Conservation (phyloP, 2,329 filamentous ascomycete genomes). For the Niveomyces coronatus region DNA sequence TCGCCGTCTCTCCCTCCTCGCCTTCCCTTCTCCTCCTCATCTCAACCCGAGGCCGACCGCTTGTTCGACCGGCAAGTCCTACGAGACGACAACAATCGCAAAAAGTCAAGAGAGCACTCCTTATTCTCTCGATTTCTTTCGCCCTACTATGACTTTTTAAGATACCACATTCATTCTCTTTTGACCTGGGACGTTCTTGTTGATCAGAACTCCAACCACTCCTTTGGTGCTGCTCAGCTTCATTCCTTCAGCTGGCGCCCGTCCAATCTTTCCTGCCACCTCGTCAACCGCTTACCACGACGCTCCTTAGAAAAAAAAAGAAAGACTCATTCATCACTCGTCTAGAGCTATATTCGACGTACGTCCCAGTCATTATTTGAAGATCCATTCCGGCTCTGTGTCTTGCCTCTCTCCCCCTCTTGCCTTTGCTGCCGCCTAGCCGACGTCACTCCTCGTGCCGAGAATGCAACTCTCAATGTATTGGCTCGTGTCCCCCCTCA, state of each 20-base stretch:
- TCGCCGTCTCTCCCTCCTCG: background rate
- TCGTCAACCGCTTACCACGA: constrained; percentile 7
- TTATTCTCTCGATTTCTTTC: constrained; percentile 13
- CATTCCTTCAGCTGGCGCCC: constrained; percentile 26
- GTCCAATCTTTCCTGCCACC: constrained; percentile 26
- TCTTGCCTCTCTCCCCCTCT: background rate
- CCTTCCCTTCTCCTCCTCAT: constrained; percentile 4
- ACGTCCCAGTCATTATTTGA: background rate
- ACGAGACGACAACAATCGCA: constrained; percentile 6
- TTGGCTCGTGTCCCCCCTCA: background rate
- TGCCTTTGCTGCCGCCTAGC: too few species aligned
- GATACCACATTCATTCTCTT: constrained; percentile 11
- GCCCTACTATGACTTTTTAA: constrained; percentile 14
- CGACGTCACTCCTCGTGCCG: background rate
- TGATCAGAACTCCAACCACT: constrained; percentile 10
- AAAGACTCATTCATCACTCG: background rate
- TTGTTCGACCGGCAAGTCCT: constrained; percentile 11
- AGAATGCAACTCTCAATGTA: constrained; percentile 9
- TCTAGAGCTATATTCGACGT: constrained; percentile 1
- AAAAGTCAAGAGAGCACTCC: constrained; percentile 4
- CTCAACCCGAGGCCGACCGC: constrained; percentile 5
- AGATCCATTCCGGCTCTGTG: too few species aligned
- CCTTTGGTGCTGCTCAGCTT: constrained; percentile 20
- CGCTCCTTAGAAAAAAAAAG: constrained; percentile 7
- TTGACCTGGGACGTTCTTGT: constrained; percentile 5